phyloP scores from a whole-genome alignment of 306 rosid genomes.

The Sophora flavescens region DNA sequence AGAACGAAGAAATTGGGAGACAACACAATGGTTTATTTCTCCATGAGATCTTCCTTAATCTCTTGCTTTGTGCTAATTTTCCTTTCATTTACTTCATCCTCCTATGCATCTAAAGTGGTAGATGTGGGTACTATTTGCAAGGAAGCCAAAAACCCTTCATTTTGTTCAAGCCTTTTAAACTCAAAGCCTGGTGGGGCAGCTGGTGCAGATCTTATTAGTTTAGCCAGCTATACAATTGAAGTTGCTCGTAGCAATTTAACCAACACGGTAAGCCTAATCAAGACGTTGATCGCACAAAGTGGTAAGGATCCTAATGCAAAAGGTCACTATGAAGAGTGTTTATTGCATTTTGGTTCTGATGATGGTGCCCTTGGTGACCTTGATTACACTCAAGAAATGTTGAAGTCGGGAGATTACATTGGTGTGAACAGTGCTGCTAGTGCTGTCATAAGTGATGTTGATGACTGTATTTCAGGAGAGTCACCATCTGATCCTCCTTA shows the following conservation, averaged over 20 bases:
- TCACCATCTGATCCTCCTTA: too few relatives aligned
- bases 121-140: too few relatives aligned
- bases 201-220: background rate
- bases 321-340: background rate
- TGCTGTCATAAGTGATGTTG: background rate
- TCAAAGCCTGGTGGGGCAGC: background rate
- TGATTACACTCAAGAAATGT: background rate
- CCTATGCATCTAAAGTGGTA: background rate
- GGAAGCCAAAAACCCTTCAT: too few relatives aligned
- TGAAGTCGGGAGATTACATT: background rate
- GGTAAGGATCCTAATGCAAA: background rate
- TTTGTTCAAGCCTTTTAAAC: too few relatives aligned
- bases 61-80: background rate
- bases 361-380: background rate
- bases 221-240: background rate
- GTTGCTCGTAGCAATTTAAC: background rate
- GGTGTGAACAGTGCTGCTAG: background rate
- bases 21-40: background rate
- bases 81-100: background rate
- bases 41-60: background rate
- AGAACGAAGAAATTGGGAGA: too few relatives aligned
- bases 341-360: too few relatives aligned
- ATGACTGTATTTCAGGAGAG: background rate
- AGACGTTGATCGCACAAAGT: background rate
- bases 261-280: background rate